A percentile compares a stretch with the other conserved stretches of the same genome.
Evolutionary conservation across 169 alveolate genomes (phyloP).

Genomic region (Besnoitia besnoiti): DNA sequence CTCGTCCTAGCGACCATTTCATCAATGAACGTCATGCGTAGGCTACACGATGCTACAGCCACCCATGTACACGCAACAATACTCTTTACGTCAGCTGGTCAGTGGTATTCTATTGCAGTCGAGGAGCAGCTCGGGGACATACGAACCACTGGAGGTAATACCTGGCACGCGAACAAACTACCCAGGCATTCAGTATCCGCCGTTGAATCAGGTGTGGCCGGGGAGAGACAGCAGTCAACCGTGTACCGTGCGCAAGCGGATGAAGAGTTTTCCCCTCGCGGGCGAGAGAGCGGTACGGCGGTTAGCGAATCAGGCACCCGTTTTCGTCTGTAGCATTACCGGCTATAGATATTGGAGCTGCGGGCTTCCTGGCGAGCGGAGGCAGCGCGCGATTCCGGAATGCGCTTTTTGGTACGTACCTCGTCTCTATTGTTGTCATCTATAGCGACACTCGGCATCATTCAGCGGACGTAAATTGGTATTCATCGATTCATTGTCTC

Average conservation of each 20-base stretch:
- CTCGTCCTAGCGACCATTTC: background rate
- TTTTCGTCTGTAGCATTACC: background rate
- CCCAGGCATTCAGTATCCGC: background rate
- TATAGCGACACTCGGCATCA: background rate
- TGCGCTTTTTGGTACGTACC: background rate
- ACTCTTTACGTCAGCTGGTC: slow-evolving; percentile 3
- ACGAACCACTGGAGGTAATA: slow-evolving; percentile 38
- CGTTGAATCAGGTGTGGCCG: slow-evolving; percentile 6
- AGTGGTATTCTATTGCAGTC: slow-evolving; percentile 41
- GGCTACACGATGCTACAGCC: background rate
- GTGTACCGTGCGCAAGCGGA: slow-evolving; percentile 32
- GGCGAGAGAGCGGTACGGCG: background rate
- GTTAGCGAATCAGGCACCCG: background rate
- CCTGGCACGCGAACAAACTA: too few relatives aligned
- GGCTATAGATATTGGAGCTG: slow-evolving; percentile 56
- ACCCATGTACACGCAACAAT: background rate
- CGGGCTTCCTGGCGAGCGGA: slow-evolving; percentile 59
- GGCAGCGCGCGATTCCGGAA: slow-evolving; percentile 50
- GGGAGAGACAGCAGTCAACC: background rate
- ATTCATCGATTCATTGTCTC: background rate
- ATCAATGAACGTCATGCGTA: slow-evolving; percentile 10
- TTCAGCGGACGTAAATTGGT: slow-evolving; percentile 44
- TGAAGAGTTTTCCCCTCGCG: slow-evolving; percentile 27
- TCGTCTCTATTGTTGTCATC: background rate
- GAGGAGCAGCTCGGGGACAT: slow-evolving; percentile 56